These are phyloP conservation scores for Asparagopsis taxiformis DNA, from an alignment of 31 red algal species.

Conservation along the genomic window DNA sequence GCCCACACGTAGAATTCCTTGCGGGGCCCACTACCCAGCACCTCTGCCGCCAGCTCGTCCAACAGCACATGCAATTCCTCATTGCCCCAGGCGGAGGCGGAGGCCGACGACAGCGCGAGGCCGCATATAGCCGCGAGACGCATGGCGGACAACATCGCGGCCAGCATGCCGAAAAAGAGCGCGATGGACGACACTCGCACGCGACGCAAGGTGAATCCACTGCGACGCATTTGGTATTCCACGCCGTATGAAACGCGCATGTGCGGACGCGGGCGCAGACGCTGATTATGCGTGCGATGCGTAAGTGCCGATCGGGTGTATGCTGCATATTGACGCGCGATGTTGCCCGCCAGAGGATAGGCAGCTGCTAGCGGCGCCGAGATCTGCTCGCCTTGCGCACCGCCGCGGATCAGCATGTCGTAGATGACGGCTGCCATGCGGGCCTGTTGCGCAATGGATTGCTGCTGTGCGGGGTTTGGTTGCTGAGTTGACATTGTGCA, in stretches of 20 bases:
- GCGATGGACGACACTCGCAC: constrained; percentile 39
- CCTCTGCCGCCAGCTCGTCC: constrained; percentile 4
- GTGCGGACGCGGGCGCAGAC: too few species aligned
- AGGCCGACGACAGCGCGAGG: constrained; percentile 25
- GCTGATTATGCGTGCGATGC: constrained; percentile 19
- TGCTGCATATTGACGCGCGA: constrained; percentile 22
- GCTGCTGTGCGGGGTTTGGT: neutral
- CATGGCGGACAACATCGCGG: constrained; percentile 11
- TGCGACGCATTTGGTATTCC: constrained; percentile 3
- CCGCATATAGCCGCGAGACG: constrained; percentile 30
- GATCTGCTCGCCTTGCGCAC: constrained; percentile 2
- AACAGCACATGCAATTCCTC: constrained; percentile 1
- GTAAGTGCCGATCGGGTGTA: constrained; percentile 3
- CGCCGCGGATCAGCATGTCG: constrained; percentile 33
- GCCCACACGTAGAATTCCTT: constrained; percentile 20
- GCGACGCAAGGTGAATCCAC: constrained; percentile 25
- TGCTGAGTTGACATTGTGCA: neutral
- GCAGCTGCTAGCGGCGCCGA: constrained; percentile 9
- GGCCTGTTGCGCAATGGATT: constrained; percentile 13
- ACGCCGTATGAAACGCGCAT: neutral
- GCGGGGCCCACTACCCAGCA: neutral
- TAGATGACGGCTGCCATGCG: constrained; percentile 24
- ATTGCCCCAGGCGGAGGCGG: constrained; percentile 5
- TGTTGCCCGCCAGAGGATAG: neutral
- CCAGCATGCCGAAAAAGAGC: constrained; percentile 34